A percentile compares a stretch with the other conserved stretches of the same genome.
Conservation (phyloP, 2,329 filamentous ascomycete genomes). For the Colletotrichum limetticola region DNA sequence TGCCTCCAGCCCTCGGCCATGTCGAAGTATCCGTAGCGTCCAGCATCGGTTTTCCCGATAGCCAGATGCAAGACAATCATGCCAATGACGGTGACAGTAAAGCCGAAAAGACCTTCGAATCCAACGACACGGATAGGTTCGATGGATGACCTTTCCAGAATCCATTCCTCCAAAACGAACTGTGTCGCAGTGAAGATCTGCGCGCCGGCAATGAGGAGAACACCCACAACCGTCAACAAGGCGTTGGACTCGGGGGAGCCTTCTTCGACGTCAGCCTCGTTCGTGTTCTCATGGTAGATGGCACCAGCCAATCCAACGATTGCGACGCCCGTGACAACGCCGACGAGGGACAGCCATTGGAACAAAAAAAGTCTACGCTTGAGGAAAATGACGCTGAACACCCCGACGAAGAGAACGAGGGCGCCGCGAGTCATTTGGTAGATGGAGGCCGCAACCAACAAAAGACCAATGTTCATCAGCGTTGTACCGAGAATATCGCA, state of each 20-base stretch:
- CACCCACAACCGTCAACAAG: constrained; percentile 79
- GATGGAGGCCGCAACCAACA: constrained; percentile 94
- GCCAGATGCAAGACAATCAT: constrained; percentile 85
- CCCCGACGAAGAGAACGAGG: constrained; percentile 91
- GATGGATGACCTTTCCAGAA: constrained; percentile 73
- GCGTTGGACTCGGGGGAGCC: constrained; percentile 51
- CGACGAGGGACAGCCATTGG: constrained; percentile 89
- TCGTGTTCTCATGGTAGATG: constrained; percentile 76
- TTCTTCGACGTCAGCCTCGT: constrained; percentile 42
- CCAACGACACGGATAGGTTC: constrained; percentile 92
- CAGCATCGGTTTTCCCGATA: constrained; percentile 79
- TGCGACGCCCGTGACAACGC: constrained; percentile 89
- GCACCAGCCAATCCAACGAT: constrained; percentile 91
- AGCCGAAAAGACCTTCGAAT: constrained; percentile 96
- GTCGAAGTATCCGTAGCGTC: constrained; percentile 88
- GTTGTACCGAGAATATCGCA: constrained; percentile 97
- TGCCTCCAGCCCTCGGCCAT: constrained; percentile 86
- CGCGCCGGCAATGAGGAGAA: constrained; percentile 89
- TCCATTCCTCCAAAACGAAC: constrained; percentile 95
- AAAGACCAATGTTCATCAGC: constrained; percentile 93
- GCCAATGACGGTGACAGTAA: constrained; percentile 78
- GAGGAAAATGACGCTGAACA: constrained; percentile 94
- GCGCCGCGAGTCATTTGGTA: constrained; percentile 99
- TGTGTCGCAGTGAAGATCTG: constrained; percentile 98
- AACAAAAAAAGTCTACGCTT: constrained; percentile 82